phyloP scores from a whole-genome alignment of 2,329 filamentous ascomycete species.

The Colletotrichum phormii region DNA sequence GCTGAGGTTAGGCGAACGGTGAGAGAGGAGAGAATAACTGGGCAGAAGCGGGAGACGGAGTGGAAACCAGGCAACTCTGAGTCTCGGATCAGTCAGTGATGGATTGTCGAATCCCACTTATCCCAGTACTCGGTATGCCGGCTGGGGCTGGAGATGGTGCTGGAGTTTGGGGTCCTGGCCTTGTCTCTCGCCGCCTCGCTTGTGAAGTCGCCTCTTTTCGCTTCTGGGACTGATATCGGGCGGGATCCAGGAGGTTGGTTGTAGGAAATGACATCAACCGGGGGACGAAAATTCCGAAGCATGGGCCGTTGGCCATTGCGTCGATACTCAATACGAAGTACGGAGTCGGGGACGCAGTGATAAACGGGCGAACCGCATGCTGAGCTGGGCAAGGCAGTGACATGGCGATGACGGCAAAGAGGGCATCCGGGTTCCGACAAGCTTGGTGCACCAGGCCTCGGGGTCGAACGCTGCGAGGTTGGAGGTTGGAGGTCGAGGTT shows the following conservation, averaged over 20 bases:
- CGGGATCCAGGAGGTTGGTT: constrained; percentile 25
- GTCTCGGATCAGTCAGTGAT: neutral
- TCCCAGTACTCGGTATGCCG: neutral
- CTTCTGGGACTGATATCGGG: constrained; percentile 8
- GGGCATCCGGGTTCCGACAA: neutral
- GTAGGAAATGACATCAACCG: constrained; percentile 32
- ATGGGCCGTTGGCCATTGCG: constrained; percentile 3
- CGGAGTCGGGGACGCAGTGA: neutral
- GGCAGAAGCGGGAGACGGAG: neutral
- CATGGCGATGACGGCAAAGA: constrained; percentile 1
- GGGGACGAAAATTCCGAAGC: constrained; percentile 6
- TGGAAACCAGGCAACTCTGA: neutral
- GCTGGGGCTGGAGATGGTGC: constrained; percentile 14
- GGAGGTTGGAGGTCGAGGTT: neutral
- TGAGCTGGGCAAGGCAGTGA: neutral
- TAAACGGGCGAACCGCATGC: neutral
- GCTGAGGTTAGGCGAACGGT: neutral
- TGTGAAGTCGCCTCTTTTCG: constrained; percentile 15
- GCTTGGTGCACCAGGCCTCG: neutral
- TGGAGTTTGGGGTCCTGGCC: constrained; percentile 1
- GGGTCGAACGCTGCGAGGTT: constrained; percentile 5
- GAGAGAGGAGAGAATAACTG: neutral
- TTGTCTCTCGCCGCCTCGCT: constrained; percentile 17
- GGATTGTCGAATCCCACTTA: neutral
- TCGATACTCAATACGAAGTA: neutral